Percentiles rank a stretch among this genome's conserved stretches.
phyloP scores from a whole-genome alignment of 192 early-diverging fungal species.

The Phycomyces blakesleeanus region DNA sequence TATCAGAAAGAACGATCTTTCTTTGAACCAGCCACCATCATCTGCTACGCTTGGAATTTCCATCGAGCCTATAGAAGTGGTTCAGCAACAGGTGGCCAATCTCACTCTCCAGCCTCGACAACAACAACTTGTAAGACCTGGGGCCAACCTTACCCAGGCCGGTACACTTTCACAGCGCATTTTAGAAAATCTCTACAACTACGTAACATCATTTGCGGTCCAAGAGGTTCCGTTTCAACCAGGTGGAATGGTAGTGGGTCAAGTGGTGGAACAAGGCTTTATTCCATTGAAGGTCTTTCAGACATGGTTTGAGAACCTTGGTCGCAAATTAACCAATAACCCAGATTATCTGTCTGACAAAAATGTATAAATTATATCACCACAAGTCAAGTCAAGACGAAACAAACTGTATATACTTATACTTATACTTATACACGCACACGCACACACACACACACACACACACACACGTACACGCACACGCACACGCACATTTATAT shows the following conservation, averaged over 20 bases:
- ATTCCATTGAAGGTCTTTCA: constrained; percentile 70
- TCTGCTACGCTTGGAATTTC: constrained; percentile 85
- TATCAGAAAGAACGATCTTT: constrained; percentile 31
- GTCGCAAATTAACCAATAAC: constrained; percentile 50
- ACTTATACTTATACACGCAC: background rate
- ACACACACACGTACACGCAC: background rate
- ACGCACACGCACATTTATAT: background rate
- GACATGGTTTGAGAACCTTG: constrained; percentile 76
- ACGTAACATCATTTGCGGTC: constrained; percentile 66
- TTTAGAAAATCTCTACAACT: constrained; percentile 70
- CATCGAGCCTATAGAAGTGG: constrained; percentile 79
- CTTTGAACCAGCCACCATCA: constrained; percentile 5
- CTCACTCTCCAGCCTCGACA: constrained; percentile 15
- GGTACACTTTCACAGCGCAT: constrained; percentile 56
- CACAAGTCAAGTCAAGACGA: background rate
- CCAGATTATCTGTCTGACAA: constrained; percentile 14
- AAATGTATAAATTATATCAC: background rate
- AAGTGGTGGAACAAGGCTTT: constrained; percentile 40
- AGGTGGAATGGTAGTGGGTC: constrained; percentile 49
- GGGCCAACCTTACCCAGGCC: constrained; percentile 33
- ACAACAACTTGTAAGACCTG: constrained; percentile 17
- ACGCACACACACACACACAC: too few species aligned
- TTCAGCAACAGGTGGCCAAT: constrained; percentile 57
- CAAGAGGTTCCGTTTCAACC: constrained; percentile 44
- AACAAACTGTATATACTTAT: too few species aligned